Evolutionary conservation across 345 rosid genomes (phyloP), one percentile per base, ranked within the genome.

Genomic region (Acer campestre): DNA sequence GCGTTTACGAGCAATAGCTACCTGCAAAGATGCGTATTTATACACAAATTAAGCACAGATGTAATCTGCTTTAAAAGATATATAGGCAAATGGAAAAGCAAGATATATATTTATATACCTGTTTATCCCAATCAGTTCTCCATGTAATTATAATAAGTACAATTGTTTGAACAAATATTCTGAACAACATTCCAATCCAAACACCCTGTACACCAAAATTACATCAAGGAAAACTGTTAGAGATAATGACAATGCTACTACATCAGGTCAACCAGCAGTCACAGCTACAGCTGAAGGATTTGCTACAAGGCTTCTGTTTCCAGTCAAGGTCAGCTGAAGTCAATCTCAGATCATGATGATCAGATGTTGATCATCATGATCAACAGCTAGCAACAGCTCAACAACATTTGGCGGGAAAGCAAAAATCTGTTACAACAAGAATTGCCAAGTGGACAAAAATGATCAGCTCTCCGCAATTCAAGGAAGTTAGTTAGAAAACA

Each of bases 121-220:
- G 93, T 59, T 89, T 88, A 16, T 93, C 93, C 98, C 98, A 92
- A 71, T 90, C 90, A 51, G 97, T 94, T 75, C 81, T 85, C 70
- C 62, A 73, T 58, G 92, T 92, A 71, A 92, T 85, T 0, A 86
- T 70, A 44, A 81, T 48, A n/a, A 94, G 90, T n/a, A 82, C 84
- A 6, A 90, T 11, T 40, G 98, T 92, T 81, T 56, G 29, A 27
- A 27, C 29, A 27, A 0, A 27, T 27, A 27, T 27, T 27, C 29
- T 2, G 29, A 27, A 27, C 78, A 92, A 76, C 98, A 93, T 91
- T 44, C 98, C 94, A 1, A 85, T 77, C 98, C 97, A 91, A 63
- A 93, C 90, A 67, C 98, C 94, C 98, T 90, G 53, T 72, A 77
- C 66, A 56, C 66, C 53, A 58, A 58, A 13, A 44, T n/a, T 25